Evolutionary conservation across 1,139 yeast genomes (phyloP), one percentile per base, ranked within the genome.

Genomic region (Debaryomyces subglobosus): DNA sequence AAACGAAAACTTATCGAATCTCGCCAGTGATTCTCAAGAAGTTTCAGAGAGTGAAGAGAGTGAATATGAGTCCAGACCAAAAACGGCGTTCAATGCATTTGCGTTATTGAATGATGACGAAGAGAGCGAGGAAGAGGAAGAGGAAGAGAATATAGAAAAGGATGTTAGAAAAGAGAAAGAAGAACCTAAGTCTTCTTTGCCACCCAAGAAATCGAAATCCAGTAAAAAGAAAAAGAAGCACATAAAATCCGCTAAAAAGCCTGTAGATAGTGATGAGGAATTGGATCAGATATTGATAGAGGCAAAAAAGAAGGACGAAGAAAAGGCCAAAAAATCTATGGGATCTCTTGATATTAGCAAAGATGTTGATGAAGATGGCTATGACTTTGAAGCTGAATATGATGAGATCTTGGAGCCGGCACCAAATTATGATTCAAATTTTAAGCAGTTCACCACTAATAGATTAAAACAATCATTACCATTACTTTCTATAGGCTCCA

Each of bases 71-170:
- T 55, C 54, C 29, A 62, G 54, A 39, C 55, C 15, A 52, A 53
- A 25, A 16, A 68, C 64, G 42, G 51, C 64, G 3, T 71, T 70
- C 60, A 84, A 84, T 63, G 79, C 84, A 2, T 84, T 84, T 68
- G 79, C 81, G 2, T 64, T 83, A 45, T 68, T 85, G 51, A 72
- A 68, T 39, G 79, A 64, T 4, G 79, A 66, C 3, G 71, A 64
- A 1, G 74, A 68, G 1, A 35, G 38, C 5, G 38, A 35, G 12
- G 67, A 58, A 3, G 72, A 67, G 54, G 58, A 61, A 52, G 45
- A 59, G 56, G 56, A 59, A 54, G 57, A 57, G 49, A 44, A 48
- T 56, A 58, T 12, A 48, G 44, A 50, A 48, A 43, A 50, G 39
- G 45, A 49, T 24, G 41, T 47, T 45, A 29, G 42, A 35, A 10